Evolutionary conservation across 1,284 basidiomycete genomes (phyloP).

Genomic region (Coniferiporia weirii): DNA sequence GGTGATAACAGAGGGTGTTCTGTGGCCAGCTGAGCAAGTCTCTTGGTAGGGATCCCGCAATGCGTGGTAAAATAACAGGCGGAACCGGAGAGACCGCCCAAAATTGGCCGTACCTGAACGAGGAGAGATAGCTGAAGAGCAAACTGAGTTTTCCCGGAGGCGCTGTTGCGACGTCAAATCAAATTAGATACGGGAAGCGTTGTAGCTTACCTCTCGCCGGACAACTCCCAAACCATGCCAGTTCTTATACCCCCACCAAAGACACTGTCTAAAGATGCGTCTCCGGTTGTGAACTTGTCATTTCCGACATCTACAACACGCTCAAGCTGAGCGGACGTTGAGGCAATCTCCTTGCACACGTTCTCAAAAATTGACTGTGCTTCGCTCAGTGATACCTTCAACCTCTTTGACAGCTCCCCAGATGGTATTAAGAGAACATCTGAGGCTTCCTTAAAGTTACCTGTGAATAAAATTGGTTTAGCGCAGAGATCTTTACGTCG

Average conservation of each 20-base stretch:
- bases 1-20: constrained; percentile 44
- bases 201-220: constrained; percentile 72
- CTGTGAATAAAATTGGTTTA: constrained; percentile 22
- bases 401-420: constrained; percentile 48
- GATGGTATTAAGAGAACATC: constrained; percentile 47
- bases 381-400: constrained; percentile 44
- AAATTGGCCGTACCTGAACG: constrained; percentile 58
- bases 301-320: constrained; percentile 33
- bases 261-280: constrained; percentile 54
- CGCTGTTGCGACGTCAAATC: constrained; percentile 39
- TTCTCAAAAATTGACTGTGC: constrained; percentile 44
- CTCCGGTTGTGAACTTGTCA: constrained; percentile 63
- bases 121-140: constrained; percentile 73
- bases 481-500: constrained; percentile 22
- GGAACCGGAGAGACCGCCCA: constrained; percentile 52
- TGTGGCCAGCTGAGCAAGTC: constrained; percentile 53
- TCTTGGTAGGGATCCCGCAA: constrained; percentile 61
- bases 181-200: not conserved
- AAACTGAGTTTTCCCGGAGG: constrained; percentile 85
- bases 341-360: constrained; percentile 38
- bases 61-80: constrained; percentile 76
- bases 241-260: constrained; percentile 73
- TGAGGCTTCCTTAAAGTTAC: constrained; percentile 24
- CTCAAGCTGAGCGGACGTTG: constrained; percentile 33
- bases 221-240: constrained; percentile 78